Evolutionary conservation across 106 monocot species (phyloP), one percentile per base, ranked within the genome.

Genomic region (Apostasia shenzhenica): DNA sequence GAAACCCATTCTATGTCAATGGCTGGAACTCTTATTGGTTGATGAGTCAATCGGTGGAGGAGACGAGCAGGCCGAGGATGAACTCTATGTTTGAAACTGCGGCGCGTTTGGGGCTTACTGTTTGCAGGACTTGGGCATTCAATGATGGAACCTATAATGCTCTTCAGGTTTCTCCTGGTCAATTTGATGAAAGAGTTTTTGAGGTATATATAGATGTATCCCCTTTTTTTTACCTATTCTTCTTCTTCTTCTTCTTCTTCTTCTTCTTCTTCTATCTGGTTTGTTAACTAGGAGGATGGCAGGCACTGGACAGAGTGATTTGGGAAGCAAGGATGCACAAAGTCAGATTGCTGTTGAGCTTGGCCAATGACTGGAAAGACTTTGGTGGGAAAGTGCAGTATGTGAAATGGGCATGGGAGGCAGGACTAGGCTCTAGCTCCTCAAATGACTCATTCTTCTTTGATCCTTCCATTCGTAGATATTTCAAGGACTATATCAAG

Each of bases 11-110:
- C 70, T 97, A 92, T 60, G 89, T 92, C 47, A 97, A 92, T 55
- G 95, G 95, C 2, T 95, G 95, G 95, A 95, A 95, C 73, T 95
- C 95, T 8, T 95, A 86, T 71, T 95, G 95, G 95, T 45, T 95
- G 51, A 95, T 95, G 92, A 84, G 79, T 68, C 92, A 86, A 46
- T 86, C 91, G 1, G 95, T 82, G 57, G 89, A 92, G 73, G 80
- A 79, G n/a, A 52, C 37, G 53, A 79, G 81, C 74, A 77, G 88
- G 72, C 77, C 79, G 2, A 83, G 86, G 73, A 84, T 95, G 8
- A 48, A 66, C 8, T 71, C 51, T 2, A 83, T 95, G 67, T 76
- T 95, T 11, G 73, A 71, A 45, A 67, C 57, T 9, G 91, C 80
- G 2, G 72, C 84, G 10, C 67, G 65, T 52, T 84, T 95, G 86